phyloP scores from a whole-genome alignment of 192 early-diverging fungal genomes.

The Linnemannia elongata region DNA sequence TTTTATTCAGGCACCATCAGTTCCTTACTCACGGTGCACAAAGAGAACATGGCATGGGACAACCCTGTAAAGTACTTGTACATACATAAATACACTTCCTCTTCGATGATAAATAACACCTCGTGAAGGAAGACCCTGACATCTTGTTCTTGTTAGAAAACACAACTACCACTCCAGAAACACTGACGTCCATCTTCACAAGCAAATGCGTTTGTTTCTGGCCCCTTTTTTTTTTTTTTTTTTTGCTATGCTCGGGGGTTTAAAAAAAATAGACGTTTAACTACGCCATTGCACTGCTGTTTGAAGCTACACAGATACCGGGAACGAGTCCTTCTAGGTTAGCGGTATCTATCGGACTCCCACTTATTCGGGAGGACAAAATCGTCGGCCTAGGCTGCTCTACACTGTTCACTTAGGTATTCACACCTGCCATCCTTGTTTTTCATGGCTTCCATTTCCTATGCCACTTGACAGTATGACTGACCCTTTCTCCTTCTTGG shows the following conservation, averaged over 20 bases:
- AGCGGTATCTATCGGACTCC: too few species aligned
- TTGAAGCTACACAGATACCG: background rate
- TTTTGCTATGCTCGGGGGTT: background rate
- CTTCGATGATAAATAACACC: background rate
- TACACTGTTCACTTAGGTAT: too few species aligned
- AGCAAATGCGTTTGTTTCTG: background rate
- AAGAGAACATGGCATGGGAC: background rate
- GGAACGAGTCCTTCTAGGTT: too few species aligned
- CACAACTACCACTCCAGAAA: background rate
- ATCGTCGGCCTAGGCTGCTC: too few species aligned
- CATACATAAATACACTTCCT: too few species aligned
- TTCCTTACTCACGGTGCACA: background rate
- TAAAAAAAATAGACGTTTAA: background rate
- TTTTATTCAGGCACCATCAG: background rate
- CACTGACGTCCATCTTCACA: background rate
- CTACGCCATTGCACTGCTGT: background rate
- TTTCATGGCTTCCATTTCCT: too few species aligned
- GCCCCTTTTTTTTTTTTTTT: background rate
- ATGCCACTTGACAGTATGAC: too few species aligned
- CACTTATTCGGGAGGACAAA: too few species aligned
- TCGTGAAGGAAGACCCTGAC: background rate
- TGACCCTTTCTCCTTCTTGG: too few species aligned
- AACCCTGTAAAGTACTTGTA: background rate
- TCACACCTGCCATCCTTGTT: too few species aligned
- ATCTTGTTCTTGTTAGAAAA: background rate